Evolutionary conservation across 257 asterid species (phyloP).

Genomic region (Ballota nigra): DNA sequence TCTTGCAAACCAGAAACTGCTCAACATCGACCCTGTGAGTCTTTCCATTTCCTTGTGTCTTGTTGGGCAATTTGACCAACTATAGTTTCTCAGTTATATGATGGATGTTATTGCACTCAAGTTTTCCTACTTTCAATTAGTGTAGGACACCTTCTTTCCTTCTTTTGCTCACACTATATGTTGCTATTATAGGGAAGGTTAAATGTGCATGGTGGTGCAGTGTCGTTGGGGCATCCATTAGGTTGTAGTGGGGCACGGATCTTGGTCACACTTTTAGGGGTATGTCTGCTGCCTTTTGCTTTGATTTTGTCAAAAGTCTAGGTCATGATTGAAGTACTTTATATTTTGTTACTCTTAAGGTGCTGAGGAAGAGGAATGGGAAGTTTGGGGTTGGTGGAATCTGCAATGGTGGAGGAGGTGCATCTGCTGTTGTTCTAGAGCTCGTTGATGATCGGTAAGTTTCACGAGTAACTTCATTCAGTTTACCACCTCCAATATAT

Average conservation of each 20-base stretch:
- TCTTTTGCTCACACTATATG: constrained; percentile 1
- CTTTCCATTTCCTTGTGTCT: constrained; percentile 4
- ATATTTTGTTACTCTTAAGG: constrained; percentile 35
- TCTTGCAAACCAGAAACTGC: constrained; percentile 75
- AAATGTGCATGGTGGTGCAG: constrained; percentile 92
- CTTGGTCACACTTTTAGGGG: constrained; percentile 89
- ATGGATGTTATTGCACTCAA: neutral
- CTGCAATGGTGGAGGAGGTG: constrained; percentile 99
- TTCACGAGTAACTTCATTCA: neutral
- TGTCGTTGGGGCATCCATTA: constrained; percentile 87
- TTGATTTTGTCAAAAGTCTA: neutral
- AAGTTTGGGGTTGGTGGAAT: constrained; percentile 85
- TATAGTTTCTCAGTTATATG: neutral
- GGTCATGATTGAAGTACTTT: constrained; percentile 4
- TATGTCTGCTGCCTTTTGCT: constrained; percentile 26
- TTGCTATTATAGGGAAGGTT: constrained; percentile 50
- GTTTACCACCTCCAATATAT: neutral
- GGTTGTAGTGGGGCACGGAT: constrained; percentile 99
- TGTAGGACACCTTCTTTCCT: constrained; percentile 1
- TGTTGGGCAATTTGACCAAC: neutral
- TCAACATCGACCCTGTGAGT: constrained; percentile 71
- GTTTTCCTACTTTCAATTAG: neutral
- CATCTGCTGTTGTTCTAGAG: constrained; percentile 86
- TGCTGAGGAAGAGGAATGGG: constrained; percentile 63
- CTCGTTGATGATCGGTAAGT: constrained; percentile 36